A percentile compares a stretch with the other conserved stretches of the same genome.
phyloP scores from a whole-genome alignment of 495 filamentous ascomycete genomes.

The Cladorrhinum samala region DNA sequence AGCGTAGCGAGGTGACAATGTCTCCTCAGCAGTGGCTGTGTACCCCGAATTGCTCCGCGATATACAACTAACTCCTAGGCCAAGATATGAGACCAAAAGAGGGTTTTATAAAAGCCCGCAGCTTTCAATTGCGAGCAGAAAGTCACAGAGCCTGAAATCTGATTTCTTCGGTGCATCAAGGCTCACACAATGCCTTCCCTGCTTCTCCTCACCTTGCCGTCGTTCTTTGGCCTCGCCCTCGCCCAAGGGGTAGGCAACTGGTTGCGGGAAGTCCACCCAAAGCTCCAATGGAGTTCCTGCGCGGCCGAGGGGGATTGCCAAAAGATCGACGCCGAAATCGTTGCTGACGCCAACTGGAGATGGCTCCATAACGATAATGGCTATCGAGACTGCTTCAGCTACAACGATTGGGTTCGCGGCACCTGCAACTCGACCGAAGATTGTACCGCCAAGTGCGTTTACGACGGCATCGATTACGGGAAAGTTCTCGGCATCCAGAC shows the following conservation, averaged over 20 bases:
- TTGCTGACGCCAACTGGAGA: slow-evolving; percentile 42
- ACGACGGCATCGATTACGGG: slow-evolving; percentile 40
- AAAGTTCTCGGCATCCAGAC: slow-evolving; percentile 34
- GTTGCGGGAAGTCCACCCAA: slow-evolving; percentile 48
- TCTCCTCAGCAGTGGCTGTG: background rate
- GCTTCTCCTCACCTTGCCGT: slow-evolving; percentile 8
- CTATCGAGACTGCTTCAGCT: slow-evolving; percentile 35
- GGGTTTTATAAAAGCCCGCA: no score
- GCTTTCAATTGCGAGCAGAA: no score
- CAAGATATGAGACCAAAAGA: no score
- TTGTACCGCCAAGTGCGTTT: slow-evolving; percentile 36
- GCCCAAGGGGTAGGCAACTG: slow-evolving; percentile 48
- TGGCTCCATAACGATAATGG: slow-evolving; percentile 35
- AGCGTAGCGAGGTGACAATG: background rate
- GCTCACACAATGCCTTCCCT: background rate
- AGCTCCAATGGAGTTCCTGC: slow-evolving; percentile 51
- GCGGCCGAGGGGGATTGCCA: slow-evolving; percentile 41
- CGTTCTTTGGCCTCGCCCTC: slow-evolving; percentile 15
- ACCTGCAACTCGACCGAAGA: slow-evolving; percentile 29
- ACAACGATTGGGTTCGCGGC: slow-evolving; percentile 30
- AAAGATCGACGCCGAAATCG: slow-evolving; percentile 28
- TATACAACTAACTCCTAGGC: background rate
- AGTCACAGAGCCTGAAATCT: no score
- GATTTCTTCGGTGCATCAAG: no score
- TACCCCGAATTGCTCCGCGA: background rate